Evolutionary conservation across 306 rosid genomes (phyloP).

Genomic region (Trifolium subterraneum): DNA sequence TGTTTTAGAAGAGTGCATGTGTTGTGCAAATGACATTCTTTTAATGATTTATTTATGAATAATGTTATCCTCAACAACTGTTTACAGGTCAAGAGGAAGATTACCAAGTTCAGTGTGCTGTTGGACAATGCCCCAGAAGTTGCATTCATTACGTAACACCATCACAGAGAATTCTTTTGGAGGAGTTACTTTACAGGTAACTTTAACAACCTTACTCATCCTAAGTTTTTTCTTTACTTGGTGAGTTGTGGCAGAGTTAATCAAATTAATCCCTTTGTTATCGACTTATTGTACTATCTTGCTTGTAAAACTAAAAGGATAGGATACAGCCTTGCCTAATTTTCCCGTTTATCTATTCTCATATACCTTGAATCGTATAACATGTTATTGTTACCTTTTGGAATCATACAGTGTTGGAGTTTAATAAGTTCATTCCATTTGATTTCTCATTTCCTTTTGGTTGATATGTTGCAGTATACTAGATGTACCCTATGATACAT

Average conservation of each 20-base stretch:
- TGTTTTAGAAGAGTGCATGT: constrained; percentile 27
- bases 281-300: not conserved
- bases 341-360: constrained; percentile 14
- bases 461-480: constrained; percentile 62
- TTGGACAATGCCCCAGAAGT: constrained; percentile 92
- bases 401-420: constrained; percentile 1
- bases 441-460: constrained; percentile 20
- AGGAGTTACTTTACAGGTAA: constrained; percentile 88
- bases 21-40: constrained; percentile 1
- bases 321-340: not conserved
- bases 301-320: constrained; percentile 9
- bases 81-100: constrained; percentile 72
- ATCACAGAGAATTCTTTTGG: constrained; percentile 80
- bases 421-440: constrained; percentile 21
- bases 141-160: constrained; percentile 94
- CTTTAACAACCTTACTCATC: constrained; percentile 9
- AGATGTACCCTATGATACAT: constrained; percentile 63
- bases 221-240: not conserved
- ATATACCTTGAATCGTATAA: not conserved
- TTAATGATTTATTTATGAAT: constrained; percentile 3
- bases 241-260: not conserved
- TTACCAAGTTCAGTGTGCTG: constrained; percentile 82
- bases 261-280: constrained; percentile 2
- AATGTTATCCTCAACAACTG: constrained; percentile 9
- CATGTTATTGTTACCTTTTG: not conserved